These are phyloP conservation scores for Carex pumila DNA, from an alignment of 176 grass and related monocot species.

Conservation along the genomic window DNA sequence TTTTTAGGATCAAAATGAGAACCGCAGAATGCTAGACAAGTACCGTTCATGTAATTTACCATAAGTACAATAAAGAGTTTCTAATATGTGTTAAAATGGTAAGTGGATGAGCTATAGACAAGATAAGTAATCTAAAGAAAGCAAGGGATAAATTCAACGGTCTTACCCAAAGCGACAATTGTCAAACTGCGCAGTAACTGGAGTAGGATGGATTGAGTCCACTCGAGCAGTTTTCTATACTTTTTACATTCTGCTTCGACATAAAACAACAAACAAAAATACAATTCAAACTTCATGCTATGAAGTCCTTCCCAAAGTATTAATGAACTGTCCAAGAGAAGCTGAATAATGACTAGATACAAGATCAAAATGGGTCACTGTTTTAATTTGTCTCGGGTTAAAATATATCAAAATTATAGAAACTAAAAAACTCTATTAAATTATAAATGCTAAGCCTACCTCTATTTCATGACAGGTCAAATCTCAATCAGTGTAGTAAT, in stretches of 20 bases:
- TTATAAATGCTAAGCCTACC: not conserved
- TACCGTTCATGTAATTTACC: not conserved
- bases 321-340: conserved; percentile 3
- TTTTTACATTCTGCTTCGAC: conserved; percentile 17
- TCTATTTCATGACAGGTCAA: not conserved
- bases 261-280: conserved; percentile 28
- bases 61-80: not conserved
- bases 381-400: not conserved
- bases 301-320: not conserved
- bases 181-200: conserved; percentile 8
- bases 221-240: conserved; percentile 17
- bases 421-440: not conserved
- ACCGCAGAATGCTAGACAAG: not conserved
- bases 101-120: not conserved
- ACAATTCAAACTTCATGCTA: conserved; percentile 14
- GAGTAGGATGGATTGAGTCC: conserved; percentile 10
- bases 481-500: not conserved
- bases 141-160: not conserved
- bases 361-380: not conserved
- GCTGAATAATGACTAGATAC: not conserved
- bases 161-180: conserved; percentile 11
- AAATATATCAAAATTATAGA: not conserved
- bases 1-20: not conserved
- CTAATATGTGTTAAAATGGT: not conserved
- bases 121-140: not conserved